Conservation (phyloP, 306 rosid genomes). For the Crataegus laevigata region DNA sequence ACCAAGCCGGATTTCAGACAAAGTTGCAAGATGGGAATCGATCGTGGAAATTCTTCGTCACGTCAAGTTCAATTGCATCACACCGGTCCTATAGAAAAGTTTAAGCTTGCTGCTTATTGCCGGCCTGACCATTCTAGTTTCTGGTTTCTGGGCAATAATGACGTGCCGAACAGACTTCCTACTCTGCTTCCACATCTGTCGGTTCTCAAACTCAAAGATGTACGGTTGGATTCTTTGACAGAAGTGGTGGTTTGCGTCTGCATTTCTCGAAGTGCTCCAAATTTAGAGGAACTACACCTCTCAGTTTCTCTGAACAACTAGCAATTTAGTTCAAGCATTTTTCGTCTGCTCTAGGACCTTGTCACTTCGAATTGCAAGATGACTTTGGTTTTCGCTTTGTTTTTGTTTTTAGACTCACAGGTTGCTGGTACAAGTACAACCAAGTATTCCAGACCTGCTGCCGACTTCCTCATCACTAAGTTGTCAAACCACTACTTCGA, state of each 20-base stretch:
- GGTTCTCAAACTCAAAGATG: constrained; percentile 5
- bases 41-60: constrained; percentile 9
- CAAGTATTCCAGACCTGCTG: background rate
- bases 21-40: constrained; percentile 12
- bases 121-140: constrained; percentile 3
- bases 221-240: background rate
- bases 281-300: constrained; percentile 17
- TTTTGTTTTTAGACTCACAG: background rate
- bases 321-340: background rate
- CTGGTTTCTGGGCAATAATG: constrained; percentile 5
- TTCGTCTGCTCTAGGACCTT: background rate
- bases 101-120: constrained; percentile 21
- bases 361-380: background rate
- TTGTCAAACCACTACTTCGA: background rate
- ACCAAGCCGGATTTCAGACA: constrained; percentile 1
- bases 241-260: background rate
- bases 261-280: constrained; percentile 24
- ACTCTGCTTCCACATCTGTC: constrained; percentile 9
- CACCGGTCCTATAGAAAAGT: constrained; percentile 16
- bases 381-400: background rate
- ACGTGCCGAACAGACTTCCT: constrained; percentile 16
- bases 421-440: background rate
- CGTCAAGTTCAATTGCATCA: constrained; percentile 8
- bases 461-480: background rate
- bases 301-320: constrained; percentile 3